phyloP scores from a whole-genome alignment of 108 stramenopile species.

The Stephanodiscus minutulus region DNA sequence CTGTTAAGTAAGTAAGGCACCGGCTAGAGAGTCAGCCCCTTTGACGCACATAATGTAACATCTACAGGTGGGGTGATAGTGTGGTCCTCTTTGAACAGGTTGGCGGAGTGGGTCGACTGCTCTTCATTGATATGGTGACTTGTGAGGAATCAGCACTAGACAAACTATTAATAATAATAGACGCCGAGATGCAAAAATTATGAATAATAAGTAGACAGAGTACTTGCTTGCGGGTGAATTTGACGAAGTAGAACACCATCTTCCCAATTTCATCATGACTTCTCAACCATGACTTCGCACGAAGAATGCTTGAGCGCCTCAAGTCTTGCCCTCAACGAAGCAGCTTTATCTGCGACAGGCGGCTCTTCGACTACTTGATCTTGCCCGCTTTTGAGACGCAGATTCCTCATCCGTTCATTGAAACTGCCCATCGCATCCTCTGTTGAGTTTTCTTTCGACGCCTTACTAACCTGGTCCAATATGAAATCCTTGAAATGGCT shows the following conservation, averaged over 20 bases:
- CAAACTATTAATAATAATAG: no score
- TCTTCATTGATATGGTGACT: no score
- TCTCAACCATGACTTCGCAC: no score
- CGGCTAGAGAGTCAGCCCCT: no score
- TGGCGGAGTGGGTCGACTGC: no score
- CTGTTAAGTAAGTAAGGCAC: no score
- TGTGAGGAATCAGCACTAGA: no score
- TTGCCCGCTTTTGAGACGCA: conserved; percentile 7
- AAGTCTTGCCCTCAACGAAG: conserved; percentile 12
- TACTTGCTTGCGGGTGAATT: neutral
- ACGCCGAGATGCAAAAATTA: no score
- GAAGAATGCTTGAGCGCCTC: conserved; percentile 6
- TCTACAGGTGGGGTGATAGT: no score
- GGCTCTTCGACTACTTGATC: conserved; percentile 1
- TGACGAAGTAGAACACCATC: neutral
- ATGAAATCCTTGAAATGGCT: conserved; percentile 64
- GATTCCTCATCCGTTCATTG: conserved; percentile 12
- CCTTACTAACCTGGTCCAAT: conserved; percentile 44
- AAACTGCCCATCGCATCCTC: conserved; percentile 2
- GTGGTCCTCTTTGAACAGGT: no score
- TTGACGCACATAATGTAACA: no score
- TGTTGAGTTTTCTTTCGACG: conserved; percentile 7
- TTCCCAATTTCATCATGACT: neutral
- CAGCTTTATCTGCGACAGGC: conserved; percentile 9
- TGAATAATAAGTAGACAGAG: no score